Percentiles rank a stretch among this genome's conserved stretches.
These are phyloP conservation scores for Sporothrix luriei DNA, from an alignment of 2,329 filamentous ascomycete species.

Conservation along the genomic window DNA sequence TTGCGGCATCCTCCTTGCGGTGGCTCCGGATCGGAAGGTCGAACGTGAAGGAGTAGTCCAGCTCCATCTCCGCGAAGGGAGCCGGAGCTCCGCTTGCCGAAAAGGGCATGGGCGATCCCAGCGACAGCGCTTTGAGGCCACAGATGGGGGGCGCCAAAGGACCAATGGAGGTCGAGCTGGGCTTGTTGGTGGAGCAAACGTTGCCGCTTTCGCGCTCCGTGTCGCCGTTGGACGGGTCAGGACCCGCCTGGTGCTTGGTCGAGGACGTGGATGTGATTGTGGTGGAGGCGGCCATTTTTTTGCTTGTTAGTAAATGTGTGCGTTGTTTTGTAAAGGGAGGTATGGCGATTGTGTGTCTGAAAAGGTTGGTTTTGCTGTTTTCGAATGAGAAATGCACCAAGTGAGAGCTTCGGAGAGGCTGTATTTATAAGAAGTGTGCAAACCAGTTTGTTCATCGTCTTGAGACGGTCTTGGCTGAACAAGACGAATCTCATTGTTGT, in stretches of 20 bases:
- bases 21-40: too few relatives aligned
- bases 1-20: too few relatives aligned
- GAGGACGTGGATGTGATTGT: too few relatives aligned
- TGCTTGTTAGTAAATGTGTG: neutral
- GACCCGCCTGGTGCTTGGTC: neutral
- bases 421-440: neutral
- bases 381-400: neutral
- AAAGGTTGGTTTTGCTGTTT: neutral
- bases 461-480: neutral
- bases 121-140: neutral
- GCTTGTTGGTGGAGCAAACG: neutral
- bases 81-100: neutral
- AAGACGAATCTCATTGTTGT: neutral
- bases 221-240: neutral
- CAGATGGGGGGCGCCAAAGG: neutral
- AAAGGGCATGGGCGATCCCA: neutral
- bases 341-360: neutral
- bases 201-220: neutral
- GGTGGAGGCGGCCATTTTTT: neutral
- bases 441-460: neutral
- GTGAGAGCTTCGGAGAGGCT: neutral
- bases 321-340: neutral
- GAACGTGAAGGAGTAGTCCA: neutral
- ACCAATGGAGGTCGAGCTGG: neutral
- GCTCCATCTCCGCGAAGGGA: neutral